Percentiles rank a stretch among this genome's conserved stretches.
phyloP scores from a whole-genome alignment of 1,139 yeast species.

The Suhomyces anneliseae region DNA sequence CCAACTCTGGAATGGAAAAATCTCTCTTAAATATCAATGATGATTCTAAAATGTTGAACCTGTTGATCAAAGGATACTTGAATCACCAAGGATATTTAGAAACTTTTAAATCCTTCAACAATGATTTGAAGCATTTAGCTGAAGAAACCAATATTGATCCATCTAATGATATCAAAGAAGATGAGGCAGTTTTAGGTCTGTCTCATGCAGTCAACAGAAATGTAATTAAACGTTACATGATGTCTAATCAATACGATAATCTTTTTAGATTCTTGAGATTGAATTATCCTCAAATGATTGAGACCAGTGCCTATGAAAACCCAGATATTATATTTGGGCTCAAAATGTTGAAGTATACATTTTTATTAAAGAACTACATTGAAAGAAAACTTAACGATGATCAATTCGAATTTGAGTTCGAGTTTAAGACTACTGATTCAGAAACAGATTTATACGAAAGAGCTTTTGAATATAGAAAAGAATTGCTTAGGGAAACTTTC shows the following conservation, averaged over 20 bases:
- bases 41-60: constrained; percentile 43
- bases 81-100: constrained; percentile 72
- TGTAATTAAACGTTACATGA: constrained; percentile 45
- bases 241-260: constrained; percentile 48
- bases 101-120: constrained; percentile 60
- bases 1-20: constrained; percentile 18
- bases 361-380: constrained; percentile 24
- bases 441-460: constrained; percentile 12
- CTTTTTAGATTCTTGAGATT: constrained; percentile 44
- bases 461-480: constrained; percentile 12
- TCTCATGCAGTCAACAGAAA: constrained; percentile 52
- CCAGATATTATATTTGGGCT: constrained; percentile 52
- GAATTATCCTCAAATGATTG: constrained; percentile 44
- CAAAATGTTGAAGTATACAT: constrained; percentile 50
- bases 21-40: constrained; percentile 27
- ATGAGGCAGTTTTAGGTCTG: constrained; percentile 18
- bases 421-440: constrained; percentile 10
- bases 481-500: constrained; percentile 16
- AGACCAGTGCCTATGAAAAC: constrained; percentile 22
- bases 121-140: constrained; percentile 39
- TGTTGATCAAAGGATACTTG: constrained; percentile 66
- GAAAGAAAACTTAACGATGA: constrained; percentile 19
- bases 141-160: constrained; percentile 15
- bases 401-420: constrained; percentile 21
- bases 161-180: constrained; percentile 2